Conservation (phyloP, 345 rosid species). For the Brassica incana region DNA sequence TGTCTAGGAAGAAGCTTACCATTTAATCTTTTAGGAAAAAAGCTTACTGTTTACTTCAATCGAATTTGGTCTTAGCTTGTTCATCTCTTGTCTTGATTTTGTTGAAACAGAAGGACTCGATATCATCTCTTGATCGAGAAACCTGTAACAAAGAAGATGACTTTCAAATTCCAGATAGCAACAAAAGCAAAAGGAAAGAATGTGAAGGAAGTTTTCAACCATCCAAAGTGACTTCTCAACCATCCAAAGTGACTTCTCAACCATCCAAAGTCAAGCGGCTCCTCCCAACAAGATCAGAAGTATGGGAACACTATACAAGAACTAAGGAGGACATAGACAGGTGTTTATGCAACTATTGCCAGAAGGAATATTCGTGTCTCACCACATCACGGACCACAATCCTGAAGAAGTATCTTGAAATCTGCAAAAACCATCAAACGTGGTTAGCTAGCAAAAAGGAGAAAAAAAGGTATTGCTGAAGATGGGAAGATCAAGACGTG, state of each 20-base stretch:
- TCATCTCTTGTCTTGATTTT: background rate
- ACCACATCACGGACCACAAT: no score
- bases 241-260: background rate
- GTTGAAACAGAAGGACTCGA: background rate
- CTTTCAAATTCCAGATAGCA: background rate
- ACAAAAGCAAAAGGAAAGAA: background rate
- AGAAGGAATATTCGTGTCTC: background rate
- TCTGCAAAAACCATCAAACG: background rate
- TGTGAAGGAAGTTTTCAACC: background rate
- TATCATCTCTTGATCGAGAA: background rate
- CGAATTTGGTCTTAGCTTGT: background rate
- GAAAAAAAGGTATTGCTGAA: no score
- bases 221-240: background rate
- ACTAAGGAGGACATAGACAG: background rate
- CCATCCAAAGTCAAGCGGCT: background rate
- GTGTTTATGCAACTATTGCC: background rate
- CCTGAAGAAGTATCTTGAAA: no score
- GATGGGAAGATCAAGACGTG: no score
- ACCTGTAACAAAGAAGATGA: background rate
- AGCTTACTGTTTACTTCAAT: background rate
- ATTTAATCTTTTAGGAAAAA: background rate
- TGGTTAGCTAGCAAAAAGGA: background rate
- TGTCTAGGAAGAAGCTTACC: background rate
- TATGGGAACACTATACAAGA: no score
- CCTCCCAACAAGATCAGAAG: background rate